Evolutionary conservation across 2,329 filamentous ascomycete species (phyloP).

Genomic region (Microcera coccophila): DNA sequence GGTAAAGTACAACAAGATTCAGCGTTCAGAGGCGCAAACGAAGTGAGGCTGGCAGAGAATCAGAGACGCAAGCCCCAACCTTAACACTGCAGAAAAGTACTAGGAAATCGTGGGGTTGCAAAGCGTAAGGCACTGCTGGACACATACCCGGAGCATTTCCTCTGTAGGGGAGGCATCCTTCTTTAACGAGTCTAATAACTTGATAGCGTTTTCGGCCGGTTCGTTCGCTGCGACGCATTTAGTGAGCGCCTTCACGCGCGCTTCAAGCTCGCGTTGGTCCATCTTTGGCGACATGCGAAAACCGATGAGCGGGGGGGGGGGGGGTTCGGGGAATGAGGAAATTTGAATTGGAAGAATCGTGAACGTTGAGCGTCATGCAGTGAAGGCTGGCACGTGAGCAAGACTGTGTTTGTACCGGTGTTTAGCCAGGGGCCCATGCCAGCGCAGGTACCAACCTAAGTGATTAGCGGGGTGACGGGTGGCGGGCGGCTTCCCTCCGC

Average conservation of each 20-base stretch:
- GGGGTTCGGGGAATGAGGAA: not conserved
- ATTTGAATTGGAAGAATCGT: too few relatives aligned
- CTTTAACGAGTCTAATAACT: conserved; percentile 73
- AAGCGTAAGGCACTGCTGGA: too few relatives aligned
- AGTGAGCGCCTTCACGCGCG: conserved; percentile 71
- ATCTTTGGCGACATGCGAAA: conserved; percentile 40
- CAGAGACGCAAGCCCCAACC: not conserved
- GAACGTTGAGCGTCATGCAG: too few relatives aligned
- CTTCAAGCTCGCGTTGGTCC: conserved; percentile 77
- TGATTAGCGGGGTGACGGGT: not conserved
- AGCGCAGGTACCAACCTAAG: not conserved
- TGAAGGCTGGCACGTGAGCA: not conserved
- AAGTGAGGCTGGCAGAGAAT: too few relatives aligned
- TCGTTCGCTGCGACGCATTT: conserved; percentile 77
- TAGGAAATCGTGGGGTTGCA: too few relatives aligned
- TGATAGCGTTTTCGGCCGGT: conserved; percentile 65
- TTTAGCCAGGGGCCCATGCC: not conserved
- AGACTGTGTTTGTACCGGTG: not conserved
- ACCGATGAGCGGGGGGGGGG: not conserved
- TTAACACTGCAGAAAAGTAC: not conserved
- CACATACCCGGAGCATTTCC: conserved; percentile 74
- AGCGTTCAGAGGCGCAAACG: too few relatives aligned
- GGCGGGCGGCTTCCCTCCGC: too few relatives aligned
- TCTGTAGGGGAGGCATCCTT: conserved; percentile 80
- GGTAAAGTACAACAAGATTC: too few relatives aligned